A percentile compares a stretch with the other conserved stretches of the same genome.
Evolutionary conservation across 2,329 filamentous ascomycete species (phyloP).

Genomic region (Verticillium isaacii): DNA sequence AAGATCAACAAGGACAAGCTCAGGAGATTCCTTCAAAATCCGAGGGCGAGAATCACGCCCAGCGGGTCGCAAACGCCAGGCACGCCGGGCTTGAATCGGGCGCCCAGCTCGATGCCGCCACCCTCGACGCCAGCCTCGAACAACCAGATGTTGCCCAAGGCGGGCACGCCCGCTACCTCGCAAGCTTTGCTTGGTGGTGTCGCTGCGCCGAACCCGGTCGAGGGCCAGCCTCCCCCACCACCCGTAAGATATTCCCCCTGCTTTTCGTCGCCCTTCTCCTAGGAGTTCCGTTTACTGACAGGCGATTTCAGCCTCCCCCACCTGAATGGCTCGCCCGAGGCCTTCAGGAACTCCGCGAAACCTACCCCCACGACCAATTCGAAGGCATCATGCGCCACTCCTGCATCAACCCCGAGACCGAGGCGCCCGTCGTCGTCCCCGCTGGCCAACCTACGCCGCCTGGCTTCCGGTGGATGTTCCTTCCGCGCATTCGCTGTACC

Average conservation of each 20-base stretch:
- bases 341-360: constrained; percentile 63
- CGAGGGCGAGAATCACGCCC: constrained; percentile 18
- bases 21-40: constrained; percentile 57
- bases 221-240: constrained; percentile 50
- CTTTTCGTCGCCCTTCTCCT: neutral
- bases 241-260: constrained; percentile 36
- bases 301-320: constrained; percentile 61
- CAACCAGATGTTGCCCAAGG: constrained; percentile 13
- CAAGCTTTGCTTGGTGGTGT: constrained; percentile 50
- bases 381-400: constrained; percentile 90
- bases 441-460: constrained; percentile 48
- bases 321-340: constrained; percentile 80
- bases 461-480: constrained; percentile 72
- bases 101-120: constrained; percentile 28
- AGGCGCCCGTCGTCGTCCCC: constrained; percentile 53
- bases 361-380: constrained; percentile 78
- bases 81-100: constrained; percentile 21
- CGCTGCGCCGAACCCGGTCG: constrained; percentile 58
- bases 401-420: constrained; percentile 68
- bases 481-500: constrained; percentile 84
- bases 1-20: constrained; percentile 69
- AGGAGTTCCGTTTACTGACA: constrained; percentile 2
- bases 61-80: constrained; percentile 25
- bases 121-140: constrained; percentile 30
- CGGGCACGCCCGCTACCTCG: constrained; percentile 35